Conservation (phyloP, 2,329 filamentous ascomycete genomes). For the Bertia moriformis region DNA sequence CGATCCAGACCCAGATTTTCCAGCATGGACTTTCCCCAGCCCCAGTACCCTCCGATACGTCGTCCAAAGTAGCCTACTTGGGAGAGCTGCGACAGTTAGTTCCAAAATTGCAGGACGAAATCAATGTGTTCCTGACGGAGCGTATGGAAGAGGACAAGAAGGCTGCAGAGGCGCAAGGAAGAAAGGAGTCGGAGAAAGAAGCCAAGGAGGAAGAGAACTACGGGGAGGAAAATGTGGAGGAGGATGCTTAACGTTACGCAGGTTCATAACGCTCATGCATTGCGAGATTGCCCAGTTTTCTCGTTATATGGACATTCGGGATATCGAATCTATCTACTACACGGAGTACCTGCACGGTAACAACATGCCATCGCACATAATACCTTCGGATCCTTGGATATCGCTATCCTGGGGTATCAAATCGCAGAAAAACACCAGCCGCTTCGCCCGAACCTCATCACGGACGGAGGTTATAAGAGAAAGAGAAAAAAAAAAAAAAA, state of each 20-base stretch:
- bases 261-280: too few relatives aligned
- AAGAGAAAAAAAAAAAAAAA: neutral
- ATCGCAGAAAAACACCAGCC: conserved; percentile 4
- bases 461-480: neutral
- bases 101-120: conserved; percentile 21
- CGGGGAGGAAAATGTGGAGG: conserved; percentile 26
- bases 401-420: conserved; percentile 3
- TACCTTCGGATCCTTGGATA: conserved; percentile 7
- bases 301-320: too few relatives aligned
- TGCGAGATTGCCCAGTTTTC: too few relatives aligned
- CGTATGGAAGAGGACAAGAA: conserved; percentile 33
- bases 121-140: conserved; percentile 29
- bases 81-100: conserved; percentile 20
- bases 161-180: conserved; percentile 17
- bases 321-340: too few relatives aligned
- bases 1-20: neutral
- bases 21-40: neutral
- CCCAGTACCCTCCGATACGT: neutral
- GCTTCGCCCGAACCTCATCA: conserved; percentile 1
- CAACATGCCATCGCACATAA: too few relatives aligned
- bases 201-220: conserved; percentile 31
- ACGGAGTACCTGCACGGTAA: too few relatives aligned
- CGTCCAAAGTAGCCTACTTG: conserved; percentile 22
- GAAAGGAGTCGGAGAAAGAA: conserved; percentile 18
- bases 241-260: conserved; percentile 7